Percentiles rank a stretch among this genome's conserved stretches.
Conservation (phyloP, 108 stramenopile genomes). For the Skeletonema tropicum region DNA sequence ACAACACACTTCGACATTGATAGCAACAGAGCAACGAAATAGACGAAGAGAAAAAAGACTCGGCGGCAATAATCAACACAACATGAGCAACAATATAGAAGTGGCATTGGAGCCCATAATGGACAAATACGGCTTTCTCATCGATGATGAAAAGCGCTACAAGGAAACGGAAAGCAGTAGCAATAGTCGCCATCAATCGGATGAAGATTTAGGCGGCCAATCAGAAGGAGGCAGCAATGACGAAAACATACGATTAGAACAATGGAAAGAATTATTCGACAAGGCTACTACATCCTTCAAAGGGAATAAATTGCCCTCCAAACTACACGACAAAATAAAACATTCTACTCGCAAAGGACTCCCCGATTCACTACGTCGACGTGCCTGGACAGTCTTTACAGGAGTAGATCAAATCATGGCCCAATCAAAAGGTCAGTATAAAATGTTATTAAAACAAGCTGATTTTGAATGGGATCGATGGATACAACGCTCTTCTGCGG, state of each 20-base stretch:
- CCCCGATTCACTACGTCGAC: conserved; percentile 26
- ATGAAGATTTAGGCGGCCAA: neutral
- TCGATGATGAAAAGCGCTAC: neutral
- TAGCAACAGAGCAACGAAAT: too few species aligned
- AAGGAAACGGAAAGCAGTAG: neutral
- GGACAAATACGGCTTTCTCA: conserved; percentile 2
- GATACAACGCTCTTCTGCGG: neutral
- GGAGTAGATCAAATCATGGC: conserved; percentile 39
- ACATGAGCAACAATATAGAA: neutral
- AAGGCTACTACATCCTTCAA: neutral
- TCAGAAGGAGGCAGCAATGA: neutral
- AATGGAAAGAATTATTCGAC: conserved; percentile 44
- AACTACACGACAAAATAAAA: conserved; percentile 28
- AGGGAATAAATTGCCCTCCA: neutral
- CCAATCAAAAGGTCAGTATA: conserved; percentile 16
- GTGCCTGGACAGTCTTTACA: conserved; percentile 38
- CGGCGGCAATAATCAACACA: neutral
- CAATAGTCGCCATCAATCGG: neutral
- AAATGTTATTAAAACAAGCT: conserved; percentile 15
- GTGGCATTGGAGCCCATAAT: neutral
- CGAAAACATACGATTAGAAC: neutral
- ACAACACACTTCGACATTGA: too few species aligned
- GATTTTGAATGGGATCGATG: conserved; percentile 6
- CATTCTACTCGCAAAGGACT: conserved; percentile 32
- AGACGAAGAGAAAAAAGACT: too few species aligned